Evolutionary conservation across 2,329 filamentous ascomycete species (phyloP), one percentile per base, ranked within the genome.

Genomic region (Hirsutella minnesotensis): DNA sequence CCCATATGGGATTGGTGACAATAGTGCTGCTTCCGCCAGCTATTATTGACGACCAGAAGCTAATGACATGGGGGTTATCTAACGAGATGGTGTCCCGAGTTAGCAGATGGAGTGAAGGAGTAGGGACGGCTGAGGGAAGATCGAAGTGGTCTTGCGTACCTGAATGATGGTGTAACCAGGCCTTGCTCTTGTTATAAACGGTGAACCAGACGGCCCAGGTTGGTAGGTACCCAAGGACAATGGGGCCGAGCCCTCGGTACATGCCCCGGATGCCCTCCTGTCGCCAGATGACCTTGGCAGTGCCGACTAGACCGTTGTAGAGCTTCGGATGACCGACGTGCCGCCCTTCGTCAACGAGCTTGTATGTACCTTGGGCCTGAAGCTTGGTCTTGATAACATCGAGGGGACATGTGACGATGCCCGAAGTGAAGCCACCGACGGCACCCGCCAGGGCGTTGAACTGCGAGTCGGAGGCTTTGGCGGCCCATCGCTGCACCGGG

Each of bases 351-450:
- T 66, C 72, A 57, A 62, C 63, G 51, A 66, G 73, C 51, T 62
- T 52, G 62, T 94, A 94, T 18, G 87, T 86, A 49, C 90, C 90
- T 61, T 96, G 92, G 15, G 89, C 90, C 62, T 98, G 92, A 47
- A 98, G 67, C 64, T 95, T 96, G 37, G 92, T 98, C 70, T 98
- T 98, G 65, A 98, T 96, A 48, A 98, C 92, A 70, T 98, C 92
- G 53, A 98, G 80, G 35, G 92, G 92, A 61, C 92, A 98, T 42
- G 90, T 96, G 50, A 95, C 86, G 44, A 98, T 77, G 40, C 92
- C 92, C 8, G 89, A 95, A 19, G 87, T 88, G 56, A 96, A 86
- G 40, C 92, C 92, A 40, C 89, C 90, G 45, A 86, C 73, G 39
- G 89, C 90, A 44, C 92, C 92, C 36, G 87, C 83, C 44, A 95